Evolutionary conservation across 352 stramenopile species (phyloP).

Genomic region (Pythium sukuiense): DNA sequence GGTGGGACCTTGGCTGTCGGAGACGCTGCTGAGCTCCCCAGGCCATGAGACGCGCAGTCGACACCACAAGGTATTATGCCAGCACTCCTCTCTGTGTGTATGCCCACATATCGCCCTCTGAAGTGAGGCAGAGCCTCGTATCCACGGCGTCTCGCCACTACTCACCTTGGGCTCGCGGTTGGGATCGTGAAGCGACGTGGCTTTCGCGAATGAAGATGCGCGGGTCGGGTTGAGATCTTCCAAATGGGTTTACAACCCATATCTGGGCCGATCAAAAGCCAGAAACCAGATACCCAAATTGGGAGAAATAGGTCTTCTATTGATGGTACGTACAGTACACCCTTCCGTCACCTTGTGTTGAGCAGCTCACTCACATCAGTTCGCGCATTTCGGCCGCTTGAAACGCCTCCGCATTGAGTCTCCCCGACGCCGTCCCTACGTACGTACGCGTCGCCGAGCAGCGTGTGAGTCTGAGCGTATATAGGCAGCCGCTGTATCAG

Average conservation of each 20-base stretch:
- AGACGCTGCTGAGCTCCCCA: not conserved
- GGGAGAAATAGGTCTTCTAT: conserved; percentile 10
- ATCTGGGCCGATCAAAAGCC: not conserved
- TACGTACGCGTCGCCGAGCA: not conserved
- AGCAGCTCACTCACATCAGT: not conserved
- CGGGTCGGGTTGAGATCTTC: not conserved
- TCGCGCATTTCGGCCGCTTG: not conserved
- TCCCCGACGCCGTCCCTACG: not conserved
- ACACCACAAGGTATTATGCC: not conserved
- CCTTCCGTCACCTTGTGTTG: not conserved
- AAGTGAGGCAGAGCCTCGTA: not conserved
- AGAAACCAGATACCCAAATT: conserved; percentile 16
- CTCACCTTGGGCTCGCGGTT: not conserved
- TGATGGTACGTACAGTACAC: not conserved
- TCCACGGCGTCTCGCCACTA: not conserved
- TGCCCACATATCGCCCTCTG: not conserved
- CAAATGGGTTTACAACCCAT: not conserved
- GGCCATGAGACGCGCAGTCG: not conserved
- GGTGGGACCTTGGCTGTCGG: not conserved
- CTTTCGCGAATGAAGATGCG: not conserved
- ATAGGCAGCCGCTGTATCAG: not conserved
- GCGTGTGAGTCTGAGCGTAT: not conserved
- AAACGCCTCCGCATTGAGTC: not conserved
- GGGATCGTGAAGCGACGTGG: not conserved
- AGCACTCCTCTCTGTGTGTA: not conserved